phyloP scores from a whole-genome alignment of 2,329 filamentous ascomycete species.

The Cordyceps sp. region DNA sequence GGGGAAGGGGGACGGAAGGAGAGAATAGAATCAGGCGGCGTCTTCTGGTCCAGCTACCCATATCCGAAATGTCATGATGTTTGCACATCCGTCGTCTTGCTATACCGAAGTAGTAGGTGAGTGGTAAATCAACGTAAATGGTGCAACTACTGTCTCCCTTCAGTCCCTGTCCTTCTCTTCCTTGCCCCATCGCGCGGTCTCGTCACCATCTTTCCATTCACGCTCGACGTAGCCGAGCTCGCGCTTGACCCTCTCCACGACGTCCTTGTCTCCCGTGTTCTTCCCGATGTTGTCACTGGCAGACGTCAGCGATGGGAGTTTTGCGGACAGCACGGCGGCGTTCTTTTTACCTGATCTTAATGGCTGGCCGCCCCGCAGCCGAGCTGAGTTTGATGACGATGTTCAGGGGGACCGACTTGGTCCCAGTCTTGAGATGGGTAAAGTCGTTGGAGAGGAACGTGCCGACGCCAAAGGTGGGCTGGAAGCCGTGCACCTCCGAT shows the following conservation, averaged over 20 bases:
- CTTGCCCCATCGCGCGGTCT: slow-evolving; percentile 65
- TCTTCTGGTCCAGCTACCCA: no score
- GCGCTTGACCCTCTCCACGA: slow-evolving; percentile 69
- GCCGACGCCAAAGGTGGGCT: slow-evolving; percentile 81
- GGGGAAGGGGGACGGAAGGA: not conserved
- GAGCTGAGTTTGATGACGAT: slow-evolving; percentile 96
- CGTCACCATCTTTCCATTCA: slow-evolving; percentile 69
- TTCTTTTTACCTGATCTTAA: slow-evolving; percentile 56
- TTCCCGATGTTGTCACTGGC: slow-evolving; percentile 67
- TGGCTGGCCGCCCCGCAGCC: slow-evolving; percentile 61
- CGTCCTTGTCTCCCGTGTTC: slow-evolving; percentile 75
- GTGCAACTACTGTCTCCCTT: slow-evolving; percentile 1
- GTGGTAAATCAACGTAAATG: no score
- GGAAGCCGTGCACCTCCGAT: slow-evolving; percentile 65
- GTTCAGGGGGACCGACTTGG: slow-evolving; percentile 82
- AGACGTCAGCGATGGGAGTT: slow-evolving; percentile 5
- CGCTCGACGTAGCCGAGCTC: slow-evolving; percentile 76
- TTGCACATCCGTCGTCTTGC: no score
- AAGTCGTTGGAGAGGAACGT: slow-evolving; percentile 97
- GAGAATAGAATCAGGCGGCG: no score
- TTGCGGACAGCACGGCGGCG: not conserved
- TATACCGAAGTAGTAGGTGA: no score
- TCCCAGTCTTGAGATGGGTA: slow-evolving; percentile 48
- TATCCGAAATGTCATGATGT: no score
- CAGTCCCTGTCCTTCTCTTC: slow-evolving; percentile 13